Evolutionary conservation across 2,329 filamentous ascomycete species (phyloP).

Genomic region (Microdochium bolleyi): DNA sequence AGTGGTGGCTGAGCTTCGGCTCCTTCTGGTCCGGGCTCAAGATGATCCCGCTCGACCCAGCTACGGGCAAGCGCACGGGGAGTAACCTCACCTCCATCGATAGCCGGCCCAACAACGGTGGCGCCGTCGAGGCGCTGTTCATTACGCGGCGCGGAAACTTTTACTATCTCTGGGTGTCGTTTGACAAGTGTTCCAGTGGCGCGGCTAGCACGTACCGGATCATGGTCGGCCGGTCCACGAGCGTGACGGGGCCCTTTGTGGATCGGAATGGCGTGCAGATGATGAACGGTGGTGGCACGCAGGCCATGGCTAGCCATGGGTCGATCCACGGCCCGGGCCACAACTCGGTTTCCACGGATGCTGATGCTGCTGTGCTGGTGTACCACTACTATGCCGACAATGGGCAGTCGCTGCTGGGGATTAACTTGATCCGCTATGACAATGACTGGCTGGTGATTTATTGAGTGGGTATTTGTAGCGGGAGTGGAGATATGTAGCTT

Average conservation of each 20-base stretch:
- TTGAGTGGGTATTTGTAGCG: too few species aligned
- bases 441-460: not conserved
- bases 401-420: not conserved
- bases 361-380: conserved; percentile 39
- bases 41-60: conserved; percentile 4
- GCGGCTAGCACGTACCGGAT: conserved; percentile 56
- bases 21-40: conserved; percentile 63
- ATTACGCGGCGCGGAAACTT: conserved; percentile 46
- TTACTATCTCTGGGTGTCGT: conserved; percentile 46
- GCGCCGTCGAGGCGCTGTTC: conserved; percentile 23
- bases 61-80: conserved; percentile 12
- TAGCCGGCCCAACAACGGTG: conserved; percentile 45
- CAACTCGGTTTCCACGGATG: conserved; percentile 48
- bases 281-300: conserved; percentile 46
- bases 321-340: conserved; percentile 55
- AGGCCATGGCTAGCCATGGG: conserved; percentile 48
- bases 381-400: conserved; percentile 49
- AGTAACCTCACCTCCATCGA: conserved; percentile 13
- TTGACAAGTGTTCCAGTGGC: conserved; percentile 56
- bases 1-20: conserved; percentile 51
- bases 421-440: not conserved
- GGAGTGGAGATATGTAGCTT: too few species aligned
- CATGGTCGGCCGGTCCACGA: conserved; percentile 50
- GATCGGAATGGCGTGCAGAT: conserved; percentile 47
- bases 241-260: conserved; percentile 44